Evolutionary conservation across 2,329 filamentous ascomycete genomes (phyloP), one percentile per base, ranked within the genome.

Genomic region (Aspergillus transmontanensis): DNA sequence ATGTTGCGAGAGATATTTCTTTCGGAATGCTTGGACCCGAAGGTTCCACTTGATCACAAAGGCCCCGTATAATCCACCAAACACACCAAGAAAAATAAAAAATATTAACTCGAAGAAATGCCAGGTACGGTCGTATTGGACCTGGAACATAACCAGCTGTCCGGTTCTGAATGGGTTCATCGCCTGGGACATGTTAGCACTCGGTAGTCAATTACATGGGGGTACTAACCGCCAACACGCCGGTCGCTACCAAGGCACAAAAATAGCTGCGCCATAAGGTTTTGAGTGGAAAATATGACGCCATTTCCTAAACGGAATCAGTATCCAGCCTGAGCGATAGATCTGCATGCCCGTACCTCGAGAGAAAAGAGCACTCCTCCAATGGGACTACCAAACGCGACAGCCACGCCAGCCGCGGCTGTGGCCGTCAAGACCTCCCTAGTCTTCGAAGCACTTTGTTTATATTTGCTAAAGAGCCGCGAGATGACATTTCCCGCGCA

Each of bases 21-120:
- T 98, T 61, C 95, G 89, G 78, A 99, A 98, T 0, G 93, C 89
- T 77, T 97, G 93, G 39, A 89, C 91, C 60, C 92, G 88, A 53
- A 99, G 81, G 76, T 99, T 97, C 93, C 94, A 97, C 76, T 97
- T 97, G 76, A 98, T 99, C 62, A 98, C 93, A 71, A 98, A 93
- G 16, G 94, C 94, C 61, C 95, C 95, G 70, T 99, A 99, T 3
- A 98, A 83, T 6, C 95, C 95, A 46, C 95, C 95, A 71, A 99
- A 98, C 32, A 95, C 85, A 54, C 95, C 95, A 66, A 99, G 88
- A 59, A 97, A 83, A 68, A 97, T 86, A 78, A 96, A 99, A 75
- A 98, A 98, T 30, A 97, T 79, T 4, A 95, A 85, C 76, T 99
- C 95, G 74, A 99, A 99, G 73, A 97, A 97, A 80, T 99, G 95